phyloP scores from a whole-genome alignment of 495 filamentous ascomycete species.

The Trichoderma gamsii region DNA sequence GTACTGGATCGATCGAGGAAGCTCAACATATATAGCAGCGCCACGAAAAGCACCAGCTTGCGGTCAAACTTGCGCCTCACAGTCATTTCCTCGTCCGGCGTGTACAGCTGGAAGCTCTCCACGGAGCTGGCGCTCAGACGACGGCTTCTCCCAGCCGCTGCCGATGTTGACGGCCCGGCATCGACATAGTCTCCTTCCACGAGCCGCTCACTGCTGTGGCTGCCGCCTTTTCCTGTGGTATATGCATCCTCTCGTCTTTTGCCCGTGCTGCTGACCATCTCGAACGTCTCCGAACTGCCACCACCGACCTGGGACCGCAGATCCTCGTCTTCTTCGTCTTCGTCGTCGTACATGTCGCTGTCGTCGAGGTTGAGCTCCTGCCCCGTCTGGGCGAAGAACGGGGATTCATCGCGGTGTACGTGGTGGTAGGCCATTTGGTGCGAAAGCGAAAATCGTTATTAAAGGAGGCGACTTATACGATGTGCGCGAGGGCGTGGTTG shows the following conservation, averaged over 20 bases:
- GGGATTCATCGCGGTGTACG: constrained; percentile 12
- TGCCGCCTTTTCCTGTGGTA: background rate
- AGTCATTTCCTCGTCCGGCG: constrained; percentile 63
- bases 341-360: constrained; percentile 14
- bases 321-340: constrained; percentile 23
- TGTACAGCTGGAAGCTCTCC: constrained; percentile 59
- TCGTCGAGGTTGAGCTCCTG: constrained; percentile 17
- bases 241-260: constrained; percentile 15
- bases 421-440: constrained; percentile 5
- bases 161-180: background rate
- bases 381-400: constrained; percentile 18
- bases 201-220: background rate
- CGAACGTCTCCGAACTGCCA: constrained; percentile 19
- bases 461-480: background rate
- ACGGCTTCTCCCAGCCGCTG: background rate
- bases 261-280: constrained; percentile 10
- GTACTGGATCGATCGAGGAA: constrained; percentile 75
- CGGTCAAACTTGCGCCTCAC: constrained; percentile 71
- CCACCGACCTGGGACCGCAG: constrained; percentile 16
- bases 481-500: background rate
- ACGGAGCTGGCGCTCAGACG: constrained; percentile 32
- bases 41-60: constrained; percentile 71
- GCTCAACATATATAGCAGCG: constrained; percentile 72
- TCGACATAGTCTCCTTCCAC: constrained; percentile 4
- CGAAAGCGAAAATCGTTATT: background rate